Percentiles rank a stretch among this genome's conserved stretches.
Evolutionary conservation across 768 basidiomycete genomes (phyloP).

Genomic region (Amanita phalloides): DNA sequence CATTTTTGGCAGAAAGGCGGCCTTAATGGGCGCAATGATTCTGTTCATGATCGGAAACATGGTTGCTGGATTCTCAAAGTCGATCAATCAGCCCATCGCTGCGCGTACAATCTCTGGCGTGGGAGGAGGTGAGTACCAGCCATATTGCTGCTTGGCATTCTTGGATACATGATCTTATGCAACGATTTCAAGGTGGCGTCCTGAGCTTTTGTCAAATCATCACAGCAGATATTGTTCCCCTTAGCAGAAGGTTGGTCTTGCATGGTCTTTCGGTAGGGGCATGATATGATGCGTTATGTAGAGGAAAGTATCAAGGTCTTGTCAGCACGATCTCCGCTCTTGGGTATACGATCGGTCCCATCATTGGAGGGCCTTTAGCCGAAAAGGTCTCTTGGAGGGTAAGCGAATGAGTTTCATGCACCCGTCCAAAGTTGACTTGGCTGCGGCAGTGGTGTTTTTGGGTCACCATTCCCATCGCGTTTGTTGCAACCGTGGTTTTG

Average conservation of each 20-base stretch:
- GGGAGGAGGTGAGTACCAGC: conserved; percentile 37
- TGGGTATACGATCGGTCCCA: conserved; percentile 57
- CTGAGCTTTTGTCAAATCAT: conserved; percentile 62
- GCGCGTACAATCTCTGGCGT: conserved; percentile 59
- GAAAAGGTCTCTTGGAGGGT: conserved; percentile 57
- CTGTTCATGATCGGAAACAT: conserved; percentile 59
- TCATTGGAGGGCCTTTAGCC: conserved; percentile 55
- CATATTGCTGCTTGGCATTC: not conserved
- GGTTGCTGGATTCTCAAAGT: conserved; percentile 54
- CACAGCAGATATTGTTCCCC: conserved; percentile 62
- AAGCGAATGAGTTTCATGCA: conserved; percentile 9
- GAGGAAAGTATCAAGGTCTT: conserved; percentile 73
- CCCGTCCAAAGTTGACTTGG: not conserved
- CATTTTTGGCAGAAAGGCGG: conserved; percentile 56
- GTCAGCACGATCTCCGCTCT: conserved; percentile 45
- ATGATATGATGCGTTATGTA: conserved; percentile 11
- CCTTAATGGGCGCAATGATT: conserved; percentile 43
- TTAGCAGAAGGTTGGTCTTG: conserved; percentile 44
- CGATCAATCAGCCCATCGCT: conserved; percentile 56
- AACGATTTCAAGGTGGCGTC: conserved; percentile 37
- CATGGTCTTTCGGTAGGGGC: not conserved
- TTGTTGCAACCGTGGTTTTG: conserved; percentile 42
- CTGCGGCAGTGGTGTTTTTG: conserved; percentile 58
- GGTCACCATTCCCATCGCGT: conserved; percentile 54
- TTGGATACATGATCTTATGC: not conserved